Percentiles rank a stretch among this genome's conserved stretches.
Conservation (phyloP, 1,284 basidiomycete genomes). For the Sporisorium iseilematis-ciliati region DNA sequence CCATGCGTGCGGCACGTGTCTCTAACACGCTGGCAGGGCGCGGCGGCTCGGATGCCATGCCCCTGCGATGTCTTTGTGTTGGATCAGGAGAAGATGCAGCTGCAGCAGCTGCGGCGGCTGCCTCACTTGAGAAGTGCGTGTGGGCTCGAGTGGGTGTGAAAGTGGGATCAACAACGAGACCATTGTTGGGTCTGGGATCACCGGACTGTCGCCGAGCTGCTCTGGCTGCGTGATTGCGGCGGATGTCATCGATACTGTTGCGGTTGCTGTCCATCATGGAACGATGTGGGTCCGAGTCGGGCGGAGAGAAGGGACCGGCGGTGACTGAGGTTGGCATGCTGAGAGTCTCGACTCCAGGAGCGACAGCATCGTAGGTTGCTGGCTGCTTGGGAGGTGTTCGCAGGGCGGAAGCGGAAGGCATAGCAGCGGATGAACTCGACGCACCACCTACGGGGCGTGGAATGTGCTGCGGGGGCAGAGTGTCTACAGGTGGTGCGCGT, state of each 20-base stretch:
- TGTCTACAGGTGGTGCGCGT: slow-evolving; percentile 18
- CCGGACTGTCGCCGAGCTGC: slow-evolving; percentile 36
- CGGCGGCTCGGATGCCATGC: slow-evolving; percentile 46
- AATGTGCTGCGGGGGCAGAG: slow-evolving; percentile 58
- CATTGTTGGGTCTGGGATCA: slow-evolving; percentile 22
- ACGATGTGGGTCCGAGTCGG: slow-evolving; percentile 52
- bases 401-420: slow-evolving; percentile 20
- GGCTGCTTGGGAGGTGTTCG: slow-evolving; percentile 34
- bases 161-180: slow-evolving; percentile 25
- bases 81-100: slow-evolving; percentile 22
- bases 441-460: slow-evolving; percentile 39
- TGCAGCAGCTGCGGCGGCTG: slow-evolving; percentile 3
- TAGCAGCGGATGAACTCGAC: slow-evolving; percentile 3
- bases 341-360: slow-evolving; percentile 21
- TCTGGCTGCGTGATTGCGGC: slow-evolving; percentile 58
- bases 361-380: slow-evolving; percentile 3
- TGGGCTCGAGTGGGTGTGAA: slow-evolving; percentile 29
- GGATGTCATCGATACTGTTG: slow-evolving; percentile 61
- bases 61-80: slow-evolving; percentile 36
- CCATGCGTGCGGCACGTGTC: slow-evolving; percentile 36
- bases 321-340: slow-evolving; percentile 27
- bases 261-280: slow-evolving; percentile 61
- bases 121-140: slow-evolving; percentile 31
- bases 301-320: slow-evolving; percentile 47
- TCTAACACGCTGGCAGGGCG: slow-evolving; percentile 58